Evolutionary conservation across 768 basidiomycete species (phyloP), one percentile per base, ranked within the genome.

Genomic region (Boletus tomentosulus): DNA sequence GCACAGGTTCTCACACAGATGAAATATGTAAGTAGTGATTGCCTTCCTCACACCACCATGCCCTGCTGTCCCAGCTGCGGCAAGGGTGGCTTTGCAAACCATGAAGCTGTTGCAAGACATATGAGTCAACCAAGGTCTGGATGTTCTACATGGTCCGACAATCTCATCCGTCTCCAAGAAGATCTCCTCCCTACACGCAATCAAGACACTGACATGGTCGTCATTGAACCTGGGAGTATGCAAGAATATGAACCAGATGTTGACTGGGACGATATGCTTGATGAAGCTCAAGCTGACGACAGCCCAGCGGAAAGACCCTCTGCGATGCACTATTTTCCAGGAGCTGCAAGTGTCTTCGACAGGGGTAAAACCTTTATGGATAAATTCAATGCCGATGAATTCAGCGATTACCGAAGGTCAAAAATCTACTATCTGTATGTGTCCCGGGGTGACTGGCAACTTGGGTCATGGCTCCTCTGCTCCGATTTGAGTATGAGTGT

Each of bases 361-460:
- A 31, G n/a, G n/a, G n/a, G 50, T 25, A 44, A n/a, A n/a, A 70
- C 58, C 1, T 69, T 72, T 47, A 56, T 69, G 57, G 60, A 67
- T 19, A 35, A 50, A 25, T 69, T 72, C 45, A 38, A 68, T 35
- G 19, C 30, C 11, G 66, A 73, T 41, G n/a, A 57, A 25, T 59
- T 60, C 57, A 54, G 66, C 8, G 25, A 53, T 3, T 16, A 62
- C 28, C 46, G 63, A 12, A 44, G 24, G 11, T 19, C 51, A 0
- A 71, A 70, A 45, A 42, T 64, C 0, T 72, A 64, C 48, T 73
- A 70, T 47, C 73, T 69, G 15, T 75, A 70, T 54, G 54, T 61
- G 7, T 63, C 61, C 12, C 51, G 57, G 15, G 54, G 51, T 1
- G 71, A 75, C 46, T 74, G 72, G 72, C 61, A 73, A 56, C 33